A percentile compares a stretch with the other conserved stretches of the same genome.
These are phyloP conservation scores for Smittium mucronatum DNA, from an alignment of 371 early-diverging fungal genomes.

Conservation along the genomic window DNA sequence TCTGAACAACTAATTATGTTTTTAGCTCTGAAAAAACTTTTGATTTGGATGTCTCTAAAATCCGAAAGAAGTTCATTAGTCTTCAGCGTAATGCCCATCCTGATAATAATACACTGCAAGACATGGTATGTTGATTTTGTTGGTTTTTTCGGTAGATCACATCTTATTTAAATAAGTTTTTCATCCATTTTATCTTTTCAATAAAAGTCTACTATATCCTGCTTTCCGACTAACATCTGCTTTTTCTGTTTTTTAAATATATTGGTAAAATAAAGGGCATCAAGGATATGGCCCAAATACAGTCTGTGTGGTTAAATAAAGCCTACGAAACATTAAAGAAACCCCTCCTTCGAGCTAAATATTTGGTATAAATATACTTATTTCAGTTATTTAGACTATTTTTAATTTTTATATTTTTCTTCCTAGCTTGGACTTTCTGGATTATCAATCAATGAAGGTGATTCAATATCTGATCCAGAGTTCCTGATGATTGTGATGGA, in stretches of 20 bases:
- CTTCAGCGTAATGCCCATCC: constrained; percentile 80
- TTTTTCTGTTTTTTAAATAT: background rate
- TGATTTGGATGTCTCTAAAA: constrained; percentile 47
- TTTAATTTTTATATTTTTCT: too few species aligned
- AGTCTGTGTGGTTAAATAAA: constrained; percentile 73
- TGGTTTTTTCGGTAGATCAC: background rate
- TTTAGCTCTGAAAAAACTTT: constrained; percentile 40
- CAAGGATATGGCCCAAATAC: constrained; percentile 54
- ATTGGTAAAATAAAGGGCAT: constrained; percentile 51
- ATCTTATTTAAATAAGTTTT: too few species aligned
- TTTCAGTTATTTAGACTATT: background rate
- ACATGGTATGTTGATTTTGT: constrained; percentile 35
- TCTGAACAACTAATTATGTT: background rate
- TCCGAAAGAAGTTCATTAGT: constrained; percentile 50
- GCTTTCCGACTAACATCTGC: too few species aligned
- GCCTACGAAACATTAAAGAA: constrained; percentile 67
- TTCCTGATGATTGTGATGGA: constrained; percentile 74
- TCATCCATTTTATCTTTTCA: too few species aligned
- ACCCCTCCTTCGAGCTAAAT: constrained; percentile 66
- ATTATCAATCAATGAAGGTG: constrained; percentile 46
- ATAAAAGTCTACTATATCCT: too few species aligned
- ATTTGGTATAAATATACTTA: constrained; percentile 33
- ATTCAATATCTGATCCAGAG: constrained; percentile 52
- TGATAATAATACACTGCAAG: constrained; percentile 59
- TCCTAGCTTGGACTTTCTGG: constrained; percentile 47